phyloP scores from a whole-genome alignment of 2,329 filamentous ascomycete genomes.

The Hymenoscyphus linearis region DNA sequence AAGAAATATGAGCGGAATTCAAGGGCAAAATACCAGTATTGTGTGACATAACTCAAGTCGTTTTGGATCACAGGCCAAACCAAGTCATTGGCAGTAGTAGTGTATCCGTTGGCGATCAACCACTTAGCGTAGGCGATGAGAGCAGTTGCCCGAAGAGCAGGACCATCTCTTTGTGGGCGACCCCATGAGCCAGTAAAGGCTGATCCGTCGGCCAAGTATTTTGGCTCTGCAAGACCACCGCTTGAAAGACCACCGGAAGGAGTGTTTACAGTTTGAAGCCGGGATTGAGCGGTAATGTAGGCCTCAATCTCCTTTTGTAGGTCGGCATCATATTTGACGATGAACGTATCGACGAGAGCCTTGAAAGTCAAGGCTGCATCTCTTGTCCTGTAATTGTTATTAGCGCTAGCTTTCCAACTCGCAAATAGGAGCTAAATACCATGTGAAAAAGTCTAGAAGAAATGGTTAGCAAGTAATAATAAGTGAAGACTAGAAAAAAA shows the following conservation, averaged over 20 bases:
- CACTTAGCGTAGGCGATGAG: slow-evolving; percentile 69
- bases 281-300: slow-evolving; percentile 62
- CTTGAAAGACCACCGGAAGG: slow-evolving; percentile 39
- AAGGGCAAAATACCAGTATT: slow-evolving; percentile 53
- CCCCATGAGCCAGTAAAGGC: slow-evolving; percentile 66
- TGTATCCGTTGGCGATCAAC: slow-evolving; percentile 58
- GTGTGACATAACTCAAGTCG: slow-evolving; percentile 68
- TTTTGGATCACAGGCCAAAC: slow-evolving; percentile 72
- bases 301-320: slow-evolving; percentile 54
- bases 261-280: slow-evolving; percentile 53
- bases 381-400: slow-evolving; percentile 45
- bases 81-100: slow-evolving; percentile 41
- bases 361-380: slow-evolving; percentile 70
- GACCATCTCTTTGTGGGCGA: slow-evolving; percentile 74
- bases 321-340: slow-evolving; percentile 43
- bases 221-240: slow-evolving; percentile 63
- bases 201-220: slow-evolving; percentile 61
- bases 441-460: slow-evolving; percentile 65
- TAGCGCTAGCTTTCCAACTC: neutral
- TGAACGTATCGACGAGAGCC: slow-evolving; percentile 60
- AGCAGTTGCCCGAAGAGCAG: slow-evolving; percentile 68
- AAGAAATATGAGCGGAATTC: neutral
- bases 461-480: neutral
- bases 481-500: neutral
- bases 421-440: slow-evolving; percentile 29